Base-by-base conservation (phyloP, 306 rosid species). In the Cajanus cajan region DNA sequence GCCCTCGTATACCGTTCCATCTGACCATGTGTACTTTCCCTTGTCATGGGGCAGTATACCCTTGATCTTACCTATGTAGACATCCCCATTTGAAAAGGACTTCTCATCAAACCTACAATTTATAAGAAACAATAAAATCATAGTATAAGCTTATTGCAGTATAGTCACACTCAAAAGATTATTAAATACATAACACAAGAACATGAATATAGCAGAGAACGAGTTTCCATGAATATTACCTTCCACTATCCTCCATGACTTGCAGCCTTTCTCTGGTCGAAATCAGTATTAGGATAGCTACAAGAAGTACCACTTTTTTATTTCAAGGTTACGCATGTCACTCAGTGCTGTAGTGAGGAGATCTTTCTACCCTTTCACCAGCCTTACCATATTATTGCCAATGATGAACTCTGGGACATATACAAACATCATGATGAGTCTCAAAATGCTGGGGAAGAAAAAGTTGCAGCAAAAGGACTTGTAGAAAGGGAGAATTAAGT, bases 1-100 rank as follows among this genome's bases (percentile, higher is more conserved):
- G 24, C 98, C 98, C 44, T 88, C 90, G n/a, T 90, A 94, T 19
- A 81, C 78, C 14, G 97, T 90, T 80, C 94, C 92, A 78, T 90
- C 87, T 22, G 83, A 84, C 98, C 96, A 90, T 28, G 71, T 79
- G 72, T 92, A 90, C 77, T 88, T 89, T 58, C 96, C 98, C 61
- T 88, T 90, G 44, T 87, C 93, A 71, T 90, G 89, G 40, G 91
- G 94, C 65, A 90, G 57, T 47, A 50, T 58, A 68, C 82, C 86
- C 76, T 79, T 86, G 69, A 79, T 87, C 44, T 70, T 74, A 68
- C 98, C 97, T 16, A 71, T 41, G 61, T 89, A 90, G 59, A 66
- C 74, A 78, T 94, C 97, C 24, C 96, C 91, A 80, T 88, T 92
- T 41, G 92, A 73, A 81, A 89, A 83, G 71, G 43, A 57, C 78